Percentiles rank a stretch among this genome's conserved stretches.
phyloP scores from a whole-genome alignment of 169 alveolate genomes.

The Amoebophrya sp. region DNA sequence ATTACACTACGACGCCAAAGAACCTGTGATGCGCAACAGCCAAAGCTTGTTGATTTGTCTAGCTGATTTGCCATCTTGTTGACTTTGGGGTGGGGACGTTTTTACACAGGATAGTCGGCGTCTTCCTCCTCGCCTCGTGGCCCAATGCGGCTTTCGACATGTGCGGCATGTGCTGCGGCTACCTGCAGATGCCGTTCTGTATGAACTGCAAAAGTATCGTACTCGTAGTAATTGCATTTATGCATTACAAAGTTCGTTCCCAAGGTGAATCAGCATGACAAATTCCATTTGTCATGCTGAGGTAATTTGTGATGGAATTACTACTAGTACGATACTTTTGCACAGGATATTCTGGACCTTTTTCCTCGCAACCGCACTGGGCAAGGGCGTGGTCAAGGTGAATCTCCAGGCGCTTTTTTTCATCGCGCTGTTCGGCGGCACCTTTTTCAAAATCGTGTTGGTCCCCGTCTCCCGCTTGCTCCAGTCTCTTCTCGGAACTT shows the following conservation, averaged over 20 bases:
- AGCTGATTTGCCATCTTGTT: no score
- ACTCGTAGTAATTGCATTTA: no score
- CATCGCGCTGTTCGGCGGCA: neutral
- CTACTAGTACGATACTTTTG: neutral
- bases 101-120: no score
- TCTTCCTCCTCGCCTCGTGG: slow-evolving; percentile 32
- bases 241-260: no score
- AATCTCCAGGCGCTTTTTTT: neutral
- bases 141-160: slow-evolving; percentile 62
- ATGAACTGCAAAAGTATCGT: no score
- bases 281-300: no score
- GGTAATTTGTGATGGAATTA: neutral
- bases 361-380: slow-evolving; percentile 78
- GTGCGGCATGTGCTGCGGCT: slow-evolving; percentile 84
- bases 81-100: no score
- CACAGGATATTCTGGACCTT: slow-evolving; percentile 62
- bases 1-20: no score
- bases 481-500: neutral
- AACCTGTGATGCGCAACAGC: no score
- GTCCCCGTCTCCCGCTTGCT: neutral
- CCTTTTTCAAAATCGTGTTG: neutral
- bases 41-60: no score
- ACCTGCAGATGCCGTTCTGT: slow-evolving; percentile 71
- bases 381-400: slow-evolving; percentile 73
- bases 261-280: no score